phyloP scores from a whole-genome alignment of 2,329 filamentous ascomycete genomes.

The Xylariaceae sp. region DNA sequence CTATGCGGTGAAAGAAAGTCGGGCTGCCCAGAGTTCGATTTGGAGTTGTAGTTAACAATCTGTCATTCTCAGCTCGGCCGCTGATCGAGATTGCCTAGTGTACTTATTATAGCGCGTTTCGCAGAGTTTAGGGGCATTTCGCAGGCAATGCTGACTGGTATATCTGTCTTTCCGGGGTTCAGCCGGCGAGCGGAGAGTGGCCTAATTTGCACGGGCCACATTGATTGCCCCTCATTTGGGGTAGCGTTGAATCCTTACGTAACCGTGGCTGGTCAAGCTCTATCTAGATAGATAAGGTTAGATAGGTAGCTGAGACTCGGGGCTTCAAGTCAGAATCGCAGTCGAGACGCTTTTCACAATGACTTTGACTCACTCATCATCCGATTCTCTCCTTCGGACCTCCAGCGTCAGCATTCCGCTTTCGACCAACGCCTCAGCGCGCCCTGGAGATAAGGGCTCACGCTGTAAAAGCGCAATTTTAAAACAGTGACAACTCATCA shows the following conservation, averaged over 20 bases:
- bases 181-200: not conserved
- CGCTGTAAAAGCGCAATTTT: not conserved
- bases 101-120: not conserved
- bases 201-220: slow-evolving; percentile 1
- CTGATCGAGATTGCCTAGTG: not conserved
- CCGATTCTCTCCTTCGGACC: not conserved
- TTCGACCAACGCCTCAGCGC: not conserved
- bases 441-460: not conserved
- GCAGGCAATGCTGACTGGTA: not conserved
- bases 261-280: too few relatives aligned
- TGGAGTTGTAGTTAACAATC: slow-evolving; percentile 20
- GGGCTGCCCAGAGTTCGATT: not conserved
- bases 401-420: not conserved
- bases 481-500: slow-evolving; percentile 19
- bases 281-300: too few relatives aligned
- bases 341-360: too few relatives aligned
- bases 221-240: not conserved
- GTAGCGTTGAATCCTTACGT: too few relatives aligned
- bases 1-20: slow-evolving; percentile 1
- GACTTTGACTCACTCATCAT: too few relatives aligned
- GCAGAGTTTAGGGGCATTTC: not conserved
- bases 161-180: slow-evolving; percentile 12
- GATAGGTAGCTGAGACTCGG: too few relatives aligned
- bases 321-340: too few relatives aligned
- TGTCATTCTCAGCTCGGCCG: slow-evolving; percentile 28